A percentile compares a stretch with the other conserved stretches of the same genome.
These are phyloP conservation scores for Botrytis fabae DNA, from an alignment of 2,329 filamentous ascomycete genomes.

Conservation along the genomic window DNA sequence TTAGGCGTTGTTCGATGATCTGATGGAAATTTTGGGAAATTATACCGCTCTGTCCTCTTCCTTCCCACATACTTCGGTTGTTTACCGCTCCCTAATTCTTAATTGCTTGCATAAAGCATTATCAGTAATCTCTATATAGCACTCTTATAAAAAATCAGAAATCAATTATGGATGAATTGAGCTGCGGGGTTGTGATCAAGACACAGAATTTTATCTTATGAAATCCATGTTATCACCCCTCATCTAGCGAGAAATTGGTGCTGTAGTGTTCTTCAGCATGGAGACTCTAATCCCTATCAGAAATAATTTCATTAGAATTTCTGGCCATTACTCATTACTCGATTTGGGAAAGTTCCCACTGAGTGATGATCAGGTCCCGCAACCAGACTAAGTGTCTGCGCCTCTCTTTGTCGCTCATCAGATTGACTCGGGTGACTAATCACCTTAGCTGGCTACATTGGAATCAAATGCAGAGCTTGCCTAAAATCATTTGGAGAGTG, in stretches of 20 bases:
- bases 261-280: not conserved
- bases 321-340: not conserved
- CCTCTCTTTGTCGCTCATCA: not conserved
- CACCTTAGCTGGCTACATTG: not conserved
- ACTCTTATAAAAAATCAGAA: not conserved
- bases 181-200: not conserved
- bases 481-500: not conserved
- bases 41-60: not conserved
- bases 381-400: not conserved
- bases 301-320: not conserved
- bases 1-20: not conserved
- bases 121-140: not conserved
- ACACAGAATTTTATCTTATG: not conserved
- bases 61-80: not conserved
- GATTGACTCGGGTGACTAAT: not conserved
- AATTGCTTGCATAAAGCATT: not conserved
- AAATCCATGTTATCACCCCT: not conserved
- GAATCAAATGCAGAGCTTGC: not conserved
- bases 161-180: not conserved
- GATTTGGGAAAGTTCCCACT: not conserved
- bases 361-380: not conserved
- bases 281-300: not conserved
- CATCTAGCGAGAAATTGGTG: not conserved
- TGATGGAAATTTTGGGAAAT: not conserved
- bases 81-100: not conserved